Base-by-base conservation (phyloP, 2,329 filamentous ascomycete genomes). In the Fusarium piperis region DNA sequence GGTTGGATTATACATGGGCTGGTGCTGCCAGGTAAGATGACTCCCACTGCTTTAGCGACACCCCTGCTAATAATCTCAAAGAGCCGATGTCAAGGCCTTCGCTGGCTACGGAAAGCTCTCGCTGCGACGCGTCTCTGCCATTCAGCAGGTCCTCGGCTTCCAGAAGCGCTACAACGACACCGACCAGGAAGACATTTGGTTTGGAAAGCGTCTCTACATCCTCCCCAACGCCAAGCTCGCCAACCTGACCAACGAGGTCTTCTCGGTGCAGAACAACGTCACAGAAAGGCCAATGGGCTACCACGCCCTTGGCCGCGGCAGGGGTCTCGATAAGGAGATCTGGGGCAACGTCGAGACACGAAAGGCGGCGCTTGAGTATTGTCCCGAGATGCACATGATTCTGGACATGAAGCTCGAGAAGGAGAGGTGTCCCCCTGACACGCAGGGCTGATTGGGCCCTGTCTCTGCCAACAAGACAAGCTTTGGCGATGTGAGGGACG, bases 91-190 rank as follows among this genome's bases (percentile, higher is more conserved):
- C 26, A 48, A 48, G 26, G 44, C 44, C 11, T 41, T 41, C 12
- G 55, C 35, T n/a, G 55, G 55, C 15, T 58, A 58, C 36, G 55
- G 55, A 41, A 38, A 38, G 26, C 55, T 58, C 20, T 58, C 55
- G n/a, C 52, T 56, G 20, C 52, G 52, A 12, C 52, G 52, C 32
- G 52, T 58, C 26, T 58, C 55, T n/a, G 35, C 55, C 9, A 58
- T 58, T 7, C 23, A 58, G 20, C 38, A 58, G 3, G 38, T 58
- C 35, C 55, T 58, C 36, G 36, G 55, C 28, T 58, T 58, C 26
- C 38, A 58, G 28, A 58, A 41, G 32, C 55, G 55, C 15, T 58
- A 58, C 36, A 41, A 58, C 36, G 26, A 58, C 26, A 58, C 35
- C 1, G 55, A 58, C 11, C 38, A 38, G 16, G 55, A 58, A 16